A percentile compares a stretch with the other conserved stretches of the same genome.
Conservation (phyloP, 2,329 filamentous ascomycete species). For the Spiromastix sp. region DNA sequence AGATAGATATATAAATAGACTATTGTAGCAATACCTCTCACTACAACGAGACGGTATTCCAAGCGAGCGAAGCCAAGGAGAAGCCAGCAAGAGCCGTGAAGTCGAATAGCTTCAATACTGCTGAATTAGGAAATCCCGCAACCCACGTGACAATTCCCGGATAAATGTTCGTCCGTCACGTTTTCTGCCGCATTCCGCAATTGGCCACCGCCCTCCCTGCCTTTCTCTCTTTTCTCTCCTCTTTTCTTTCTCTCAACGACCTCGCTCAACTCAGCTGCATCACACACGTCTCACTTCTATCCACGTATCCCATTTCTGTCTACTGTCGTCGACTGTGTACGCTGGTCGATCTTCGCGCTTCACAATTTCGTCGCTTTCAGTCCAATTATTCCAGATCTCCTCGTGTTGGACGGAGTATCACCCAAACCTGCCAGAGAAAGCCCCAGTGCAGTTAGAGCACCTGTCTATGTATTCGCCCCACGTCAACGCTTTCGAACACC, state of each 20-base stretch:
- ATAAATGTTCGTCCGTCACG: conserved; percentile 1
- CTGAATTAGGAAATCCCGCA: not conserved
- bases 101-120: not conserved
- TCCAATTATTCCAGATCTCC: conserved; percentile 6
- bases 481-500: conserved; percentile 88
- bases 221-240: no score
- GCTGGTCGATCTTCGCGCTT: conserved; percentile 1
- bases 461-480: conserved; percentile 99
- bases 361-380: conserved; percentile 3
- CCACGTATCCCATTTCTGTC: not conserved
- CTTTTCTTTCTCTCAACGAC: conserved; percentile 14
- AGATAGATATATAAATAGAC: no score
- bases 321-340: not conserved
- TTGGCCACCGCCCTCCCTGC: conserved; percentile 2
- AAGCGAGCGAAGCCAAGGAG: no score
- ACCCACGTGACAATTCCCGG: not conserved
- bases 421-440: no score
- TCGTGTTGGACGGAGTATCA: no score
- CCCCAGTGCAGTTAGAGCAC: conserved; percentile 20
- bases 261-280: conserved; percentile 6
- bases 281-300: conserved; percentile 1
- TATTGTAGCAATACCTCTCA: no score
- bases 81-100: no score
- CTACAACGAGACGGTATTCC: no score
- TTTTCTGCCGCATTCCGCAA: not conserved